Evolutionary conservation across 495 filamentous ascomycete genomes (phyloP).

Genomic region (Lepraria neglecta): DNA sequence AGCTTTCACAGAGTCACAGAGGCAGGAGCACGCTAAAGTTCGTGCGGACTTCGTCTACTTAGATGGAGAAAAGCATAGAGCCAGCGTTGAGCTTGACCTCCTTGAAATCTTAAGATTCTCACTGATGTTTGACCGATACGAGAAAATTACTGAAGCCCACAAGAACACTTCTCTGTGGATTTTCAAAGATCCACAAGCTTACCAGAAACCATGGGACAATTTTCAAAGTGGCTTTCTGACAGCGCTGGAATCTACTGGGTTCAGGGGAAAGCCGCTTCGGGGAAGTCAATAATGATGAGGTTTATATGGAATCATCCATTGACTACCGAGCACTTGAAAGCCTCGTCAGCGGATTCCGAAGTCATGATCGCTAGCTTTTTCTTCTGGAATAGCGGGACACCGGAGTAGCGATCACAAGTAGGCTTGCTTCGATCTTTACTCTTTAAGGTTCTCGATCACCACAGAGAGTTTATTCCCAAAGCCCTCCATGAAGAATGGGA

Average conservation of each 20-base stretch:
- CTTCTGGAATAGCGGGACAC: slow-evolving; percentile 1
- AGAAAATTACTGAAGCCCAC: neutral
- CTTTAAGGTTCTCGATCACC: neutral
- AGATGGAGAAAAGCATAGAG: neutral
- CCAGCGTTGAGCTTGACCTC: neutral
- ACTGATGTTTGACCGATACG: neutral
- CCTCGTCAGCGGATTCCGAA: neutral
- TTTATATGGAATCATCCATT: neutral
- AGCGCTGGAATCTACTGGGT: neutral
- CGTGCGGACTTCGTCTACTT: neutral
- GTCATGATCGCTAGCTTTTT: neutral
- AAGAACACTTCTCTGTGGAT: neutral
- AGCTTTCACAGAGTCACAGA: neutral
- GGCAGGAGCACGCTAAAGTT: neutral
- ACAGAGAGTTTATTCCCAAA: neutral
- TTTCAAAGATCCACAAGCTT: neutral
- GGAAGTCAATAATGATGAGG: slow-evolving; percentile 1
- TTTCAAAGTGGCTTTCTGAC: neutral
- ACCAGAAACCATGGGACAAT: slow-evolving; percentile 1
- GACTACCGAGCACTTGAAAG: neutral
- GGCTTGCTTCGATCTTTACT: slow-evolving; percentile 4
- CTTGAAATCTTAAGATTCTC: neutral
- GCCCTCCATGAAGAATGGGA: neutral
- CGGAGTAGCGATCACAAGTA: neutral
- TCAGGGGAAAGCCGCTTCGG: neutral